A percentile compares a stretch with the other conserved stretches of the same genome.
Evolutionary conservation across 192 early-diverging fungal species (phyloP).

Genomic region (Mortierella antarctica): DNA sequence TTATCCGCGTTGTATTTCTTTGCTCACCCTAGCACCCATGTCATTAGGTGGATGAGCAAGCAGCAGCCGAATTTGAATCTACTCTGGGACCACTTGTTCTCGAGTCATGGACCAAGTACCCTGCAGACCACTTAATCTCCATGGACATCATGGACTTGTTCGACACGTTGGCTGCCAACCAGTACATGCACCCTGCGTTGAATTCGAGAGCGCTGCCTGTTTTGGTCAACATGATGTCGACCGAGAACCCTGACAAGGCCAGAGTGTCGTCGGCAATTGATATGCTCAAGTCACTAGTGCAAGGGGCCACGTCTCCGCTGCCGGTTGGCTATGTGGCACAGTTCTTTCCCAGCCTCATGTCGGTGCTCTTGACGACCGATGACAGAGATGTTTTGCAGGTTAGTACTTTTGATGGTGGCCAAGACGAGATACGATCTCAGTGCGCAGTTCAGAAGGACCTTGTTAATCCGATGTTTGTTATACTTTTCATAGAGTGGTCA

Average conservation of each 20-base stretch:
- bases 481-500: constrained; percentile 73
- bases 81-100: constrained; percentile 77
- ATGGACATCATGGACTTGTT: constrained; percentile 84
- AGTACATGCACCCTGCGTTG: constrained; percentile 69
- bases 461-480: not conserved
- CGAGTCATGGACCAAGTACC: constrained; percentile 82
- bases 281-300: constrained; percentile 77
- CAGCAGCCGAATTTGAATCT: constrained; percentile 80
- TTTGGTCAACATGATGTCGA: constrained; percentile 56
- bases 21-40: not conserved
- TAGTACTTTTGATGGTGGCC: not conserved
- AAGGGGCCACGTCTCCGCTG: constrained; percentile 77
- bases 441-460: too few species aligned
- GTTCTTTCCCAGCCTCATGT: constrained; percentile 87
- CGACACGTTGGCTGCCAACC: constrained; percentile 78
- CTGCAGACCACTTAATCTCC: constrained; percentile 80
- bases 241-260: constrained; percentile 42
- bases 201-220: constrained; percentile 80
- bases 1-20: not conserved
- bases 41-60: constrained; percentile 70
- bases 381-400: constrained; percentile 87
- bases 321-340: constrained; percentile 75
- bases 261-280: constrained; percentile 73
- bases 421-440: not conserved
- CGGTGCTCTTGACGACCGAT: constrained; percentile 70